Evolutionary conservation across 495 filamentous ascomycete genomes (phyloP).

Genomic region (Penicillium parvum): DNA sequence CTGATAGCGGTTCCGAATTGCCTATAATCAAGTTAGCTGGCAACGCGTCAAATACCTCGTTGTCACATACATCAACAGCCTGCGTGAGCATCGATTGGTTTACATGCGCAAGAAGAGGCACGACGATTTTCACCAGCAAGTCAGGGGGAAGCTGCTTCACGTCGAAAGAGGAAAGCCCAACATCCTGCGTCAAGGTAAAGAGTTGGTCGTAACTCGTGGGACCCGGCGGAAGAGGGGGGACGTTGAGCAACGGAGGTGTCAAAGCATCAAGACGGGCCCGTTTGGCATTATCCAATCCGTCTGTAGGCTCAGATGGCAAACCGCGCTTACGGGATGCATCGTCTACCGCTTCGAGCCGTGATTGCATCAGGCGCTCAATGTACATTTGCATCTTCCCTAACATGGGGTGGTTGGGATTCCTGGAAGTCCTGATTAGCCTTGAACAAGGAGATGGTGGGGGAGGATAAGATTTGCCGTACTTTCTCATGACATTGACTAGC

Average conservation of each 20-base stretch:
- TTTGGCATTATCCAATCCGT: slow-evolving; percentile 66
- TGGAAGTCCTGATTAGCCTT: slow-evolving; percentile 26
- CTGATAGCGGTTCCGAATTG: slow-evolving; percentile 46
- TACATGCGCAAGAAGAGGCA: slow-evolving; percentile 62
- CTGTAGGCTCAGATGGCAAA: slow-evolving; percentile 58
- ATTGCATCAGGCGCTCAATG: slow-evolving; percentile 70
- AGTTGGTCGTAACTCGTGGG: slow-evolving; percentile 72
- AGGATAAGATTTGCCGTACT: slow-evolving; percentile 44
- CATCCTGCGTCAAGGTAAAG: slow-evolving; percentile 76
- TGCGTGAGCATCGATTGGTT: slow-evolving; percentile 60
- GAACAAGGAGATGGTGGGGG: background rate
- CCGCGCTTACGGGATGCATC: slow-evolving; percentile 68
- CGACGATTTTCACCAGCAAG: slow-evolving; percentile 69
- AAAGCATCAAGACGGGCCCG: slow-evolving; percentile 61
- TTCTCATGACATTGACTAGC: slow-evolving; percentile 72
- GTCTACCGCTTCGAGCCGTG: slow-evolving; percentile 69
- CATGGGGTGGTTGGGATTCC: slow-evolving; percentile 66
- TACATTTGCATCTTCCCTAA: slow-evolving; percentile 73
- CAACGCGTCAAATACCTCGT: background rate
- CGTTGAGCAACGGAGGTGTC: slow-evolving; percentile 46
- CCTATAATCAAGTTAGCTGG: slow-evolving; percentile 31
- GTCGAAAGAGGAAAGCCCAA: slow-evolving; percentile 71
- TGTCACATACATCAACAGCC: slow-evolving; percentile 54
- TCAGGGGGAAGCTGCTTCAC: slow-evolving; percentile 70
- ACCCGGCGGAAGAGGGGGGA: slow-evolving; percentile 65